Evolutionary conservation across 1,139 yeast genomes (phyloP).

Genomic region (Debaryomyces fabryi): DNA sequence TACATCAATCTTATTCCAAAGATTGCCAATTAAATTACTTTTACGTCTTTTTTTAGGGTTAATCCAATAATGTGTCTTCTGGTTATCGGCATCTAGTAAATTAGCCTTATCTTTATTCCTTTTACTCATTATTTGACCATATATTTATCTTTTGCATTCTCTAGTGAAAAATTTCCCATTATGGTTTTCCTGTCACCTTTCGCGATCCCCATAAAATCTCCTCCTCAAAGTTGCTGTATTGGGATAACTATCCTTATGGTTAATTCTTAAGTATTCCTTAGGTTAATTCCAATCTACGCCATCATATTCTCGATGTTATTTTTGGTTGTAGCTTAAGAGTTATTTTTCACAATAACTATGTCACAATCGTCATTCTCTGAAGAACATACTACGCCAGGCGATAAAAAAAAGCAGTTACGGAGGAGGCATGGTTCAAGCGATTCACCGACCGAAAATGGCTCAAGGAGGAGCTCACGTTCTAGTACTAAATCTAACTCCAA

Average conservation of each 20-base stretch:
- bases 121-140: neutral
- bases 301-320: neutral
- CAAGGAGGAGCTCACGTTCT: neutral
- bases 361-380: neutral
- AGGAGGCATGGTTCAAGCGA: neutral
- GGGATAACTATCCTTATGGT: neutral
- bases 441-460: neutral
- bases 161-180: neutral
- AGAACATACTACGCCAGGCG: neutral
- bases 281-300: neutral
- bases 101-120: slow-evolving; percentile 7
- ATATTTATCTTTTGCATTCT: neutral
- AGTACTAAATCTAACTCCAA: neutral
- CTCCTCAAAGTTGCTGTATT: neutral
- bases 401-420: neutral
- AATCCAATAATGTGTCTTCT: slow-evolving; percentile 16
- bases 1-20: slow-evolving; percentile 7
- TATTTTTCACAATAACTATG: neutral
- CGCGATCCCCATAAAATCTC: neutral
- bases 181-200: neutral
- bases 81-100: slow-evolving; percentile 12
- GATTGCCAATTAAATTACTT: neutral
- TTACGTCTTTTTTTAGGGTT: slow-evolving; percentile 9
- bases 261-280: neutral
- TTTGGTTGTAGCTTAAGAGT: neutral